Conservation (phyloP, 768 basidiomycete genomes). For the Lyophyllum atratum region DNA sequence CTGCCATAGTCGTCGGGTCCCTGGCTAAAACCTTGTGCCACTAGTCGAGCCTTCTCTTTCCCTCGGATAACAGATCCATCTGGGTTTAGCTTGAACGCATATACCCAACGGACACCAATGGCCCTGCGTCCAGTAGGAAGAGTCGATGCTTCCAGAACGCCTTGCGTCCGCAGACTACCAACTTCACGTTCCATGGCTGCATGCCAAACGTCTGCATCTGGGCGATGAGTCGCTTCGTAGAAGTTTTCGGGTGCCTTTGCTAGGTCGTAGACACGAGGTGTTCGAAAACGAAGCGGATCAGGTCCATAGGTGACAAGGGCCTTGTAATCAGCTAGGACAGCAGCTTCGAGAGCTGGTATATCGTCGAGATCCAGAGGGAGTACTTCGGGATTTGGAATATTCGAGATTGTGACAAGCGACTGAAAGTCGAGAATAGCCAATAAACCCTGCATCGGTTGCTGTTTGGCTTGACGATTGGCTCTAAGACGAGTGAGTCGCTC, state of each 20-base stretch:
- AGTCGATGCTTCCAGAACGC: constrained; percentile 26
- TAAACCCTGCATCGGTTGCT: not conserved
- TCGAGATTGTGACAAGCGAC: not conserved
- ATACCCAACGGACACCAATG: constrained; percentile 37
- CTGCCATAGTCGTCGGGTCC: constrained; percentile 33
- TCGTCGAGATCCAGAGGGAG: not conserved
- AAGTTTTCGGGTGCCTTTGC: constrained; percentile 18
- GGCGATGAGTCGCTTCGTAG: constrained; percentile 17
- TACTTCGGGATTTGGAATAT: no score
- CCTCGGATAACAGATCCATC: constrained; percentile 27
- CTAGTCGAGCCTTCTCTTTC: constrained; percentile 28
- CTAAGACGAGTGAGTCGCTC: not conserved
- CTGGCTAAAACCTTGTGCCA: constrained; percentile 27
- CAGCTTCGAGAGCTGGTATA: not conserved
- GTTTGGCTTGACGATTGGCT: not conserved
- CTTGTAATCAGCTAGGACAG: not conserved
- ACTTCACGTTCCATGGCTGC: constrained; percentile 25
- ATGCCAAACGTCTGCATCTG: constrained; percentile 22
- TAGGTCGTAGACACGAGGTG: not conserved
- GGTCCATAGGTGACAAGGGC: not conserved
- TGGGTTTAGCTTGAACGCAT: constrained; percentile 36
- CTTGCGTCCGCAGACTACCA: constrained; percentile 15
- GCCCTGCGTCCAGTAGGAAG: constrained; percentile 29
- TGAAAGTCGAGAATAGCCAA: not conserved
- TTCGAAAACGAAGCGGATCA: not conserved